Evolutionary conservation across 2,329 filamentous ascomycete species (phyloP), one percentile per base, ranked within the genome.

Genomic region (Harringtonia aguacate): DNA sequence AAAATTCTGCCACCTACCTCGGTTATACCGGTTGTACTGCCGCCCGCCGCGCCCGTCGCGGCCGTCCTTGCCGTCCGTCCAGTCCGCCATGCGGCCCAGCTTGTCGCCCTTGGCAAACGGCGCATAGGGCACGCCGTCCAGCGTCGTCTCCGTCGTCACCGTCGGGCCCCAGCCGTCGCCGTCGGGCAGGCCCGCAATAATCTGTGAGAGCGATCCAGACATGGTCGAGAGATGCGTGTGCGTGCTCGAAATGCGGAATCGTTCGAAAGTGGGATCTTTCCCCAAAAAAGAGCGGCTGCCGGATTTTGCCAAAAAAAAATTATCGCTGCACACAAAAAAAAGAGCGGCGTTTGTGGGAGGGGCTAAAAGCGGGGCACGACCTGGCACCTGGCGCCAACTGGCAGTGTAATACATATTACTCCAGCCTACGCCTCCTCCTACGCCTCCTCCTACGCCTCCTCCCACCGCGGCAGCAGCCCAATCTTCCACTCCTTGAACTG

Each of bases 81-180:
- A 98, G 73, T 98, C 92, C 49, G 92, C 92, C 89, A 98, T 97
- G 64, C 92, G 89, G 60, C 92, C 92, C 48, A 98, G 75, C 76
- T 95, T 97, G 73, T 98, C 92, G 62, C 87, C 88, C 69, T 98
- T 98, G 54, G 89, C 95, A 73, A 92, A 98, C 49, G 92, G 92
- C 56, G 92, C 92, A 65, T 95, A 98, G 33, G 92, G 92, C 40
- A 97, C 87, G 61, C 92, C 92, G 62, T 94, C 82, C 58, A 97
- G 77, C 50, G 86, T 95, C 52, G 86, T 94, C 63, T 95, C 86
- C 56, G 70, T 79, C 48, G 88, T 84, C 54, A 84, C 78, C 49
- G 84, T 65, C 43, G 90, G 90, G 48, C 92, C 92, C 92, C 92
- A 98, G 65, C 81, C 77, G 57, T 86, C 82, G 60, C 82, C 81